These are phyloP conservation scores for Blastobotrys mokoenaii DNA, from an alignment of 805 yeast species.

Conservation along the genomic window DNA sequence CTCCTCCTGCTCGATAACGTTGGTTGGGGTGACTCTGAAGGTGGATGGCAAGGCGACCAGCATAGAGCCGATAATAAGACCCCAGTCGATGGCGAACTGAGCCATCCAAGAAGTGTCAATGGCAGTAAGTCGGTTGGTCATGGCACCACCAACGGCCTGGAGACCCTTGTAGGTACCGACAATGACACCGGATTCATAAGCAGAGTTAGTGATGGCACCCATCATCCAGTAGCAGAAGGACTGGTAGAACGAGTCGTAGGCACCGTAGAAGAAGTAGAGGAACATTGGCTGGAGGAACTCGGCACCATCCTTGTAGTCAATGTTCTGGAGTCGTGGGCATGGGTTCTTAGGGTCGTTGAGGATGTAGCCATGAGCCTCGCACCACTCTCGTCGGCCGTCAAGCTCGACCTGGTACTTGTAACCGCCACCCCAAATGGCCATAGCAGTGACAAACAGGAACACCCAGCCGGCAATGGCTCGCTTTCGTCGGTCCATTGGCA, in stretches of 20 bases:
- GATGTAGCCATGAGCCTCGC: neutral
- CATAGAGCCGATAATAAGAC: slow-evolving; percentile 38
- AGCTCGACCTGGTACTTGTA: slow-evolving; percentile 36
- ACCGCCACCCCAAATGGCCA: slow-evolving; percentile 57
- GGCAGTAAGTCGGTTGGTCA: slow-evolving; percentile 51
- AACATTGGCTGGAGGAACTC: slow-evolving; percentile 51
- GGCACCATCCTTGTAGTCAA: slow-evolving; percentile 38
- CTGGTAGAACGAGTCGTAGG: slow-evolving; percentile 52
- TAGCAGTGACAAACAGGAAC: slow-evolving; percentile 32
- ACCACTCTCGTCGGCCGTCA: slow-evolving; percentile 7
- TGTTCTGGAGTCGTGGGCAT: slow-evolving; percentile 16
- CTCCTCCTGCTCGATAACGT: slow-evolving; percentile 29
- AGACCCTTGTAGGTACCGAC: slow-evolving; percentile 55
- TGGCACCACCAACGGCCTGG: slow-evolving; percentile 57
- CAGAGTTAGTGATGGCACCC: slow-evolving; percentile 50
- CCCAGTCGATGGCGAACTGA: slow-evolving; percentile 47
- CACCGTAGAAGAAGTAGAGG: slow-evolving; percentile 53
- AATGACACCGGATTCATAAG: slow-evolving; percentile 44
- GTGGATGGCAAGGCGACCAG: slow-evolving; percentile 41
- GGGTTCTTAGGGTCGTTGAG: neutral
- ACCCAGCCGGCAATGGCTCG: slow-evolving; percentile 42
- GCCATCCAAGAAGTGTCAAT: slow-evolving; percentile 30
- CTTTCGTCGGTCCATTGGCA: slow-evolving; percentile 31
- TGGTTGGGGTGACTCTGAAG: slow-evolving; percentile 32
- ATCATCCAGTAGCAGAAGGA: slow-evolving; percentile 47